Evolutionary conservation across 805 yeast genomes (phyloP).

Genomic region (Saccharomyces jurei): DNA sequence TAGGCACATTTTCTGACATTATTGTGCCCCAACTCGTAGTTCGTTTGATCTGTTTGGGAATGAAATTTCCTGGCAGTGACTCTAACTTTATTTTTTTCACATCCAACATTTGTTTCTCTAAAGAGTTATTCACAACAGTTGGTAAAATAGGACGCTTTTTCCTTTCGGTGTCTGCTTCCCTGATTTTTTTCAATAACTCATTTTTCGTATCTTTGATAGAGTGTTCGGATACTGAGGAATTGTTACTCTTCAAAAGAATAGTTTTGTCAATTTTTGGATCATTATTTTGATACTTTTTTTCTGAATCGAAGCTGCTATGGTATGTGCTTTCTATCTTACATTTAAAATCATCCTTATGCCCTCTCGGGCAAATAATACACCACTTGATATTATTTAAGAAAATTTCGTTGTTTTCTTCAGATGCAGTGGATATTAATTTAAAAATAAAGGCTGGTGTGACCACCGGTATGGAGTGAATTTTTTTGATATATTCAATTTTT

Average conservation of each 20-base stretch:
- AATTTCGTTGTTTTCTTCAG: slow-evolving; percentile 3
- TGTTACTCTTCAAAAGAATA: not conserved
- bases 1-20: slow-evolving; percentile 11
- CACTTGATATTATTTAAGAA: slow-evolving; percentile 25
- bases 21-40: slow-evolving; percentile 26
- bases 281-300: not conserved
- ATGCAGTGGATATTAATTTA: slow-evolving; percentile 9
- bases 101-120: slow-evolving; percentile 5
- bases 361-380: slow-evolving; percentile 30
- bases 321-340: slow-evolving; percentile 9
- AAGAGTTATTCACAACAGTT: not conserved
- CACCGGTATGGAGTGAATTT: slow-evolving; percentile 24
- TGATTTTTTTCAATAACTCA: slow-evolving; percentile 1
- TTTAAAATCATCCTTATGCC: slow-evolving; percentile 16
- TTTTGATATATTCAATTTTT: slow-evolving; percentile 27
- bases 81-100: not conserved
- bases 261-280: not conserved
- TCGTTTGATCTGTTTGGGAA: slow-evolving; percentile 11
- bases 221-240: not conserved
- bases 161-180: not conserved
- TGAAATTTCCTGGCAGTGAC: not conserved
- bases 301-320: not conserved
- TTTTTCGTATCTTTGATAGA: slow-evolving; percentile 1
- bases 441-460: slow-evolving; percentile 28
- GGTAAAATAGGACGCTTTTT: not conserved